Conservation (phyloP, 179 eudicot genomes). For the Silene coronaria region DNA sequence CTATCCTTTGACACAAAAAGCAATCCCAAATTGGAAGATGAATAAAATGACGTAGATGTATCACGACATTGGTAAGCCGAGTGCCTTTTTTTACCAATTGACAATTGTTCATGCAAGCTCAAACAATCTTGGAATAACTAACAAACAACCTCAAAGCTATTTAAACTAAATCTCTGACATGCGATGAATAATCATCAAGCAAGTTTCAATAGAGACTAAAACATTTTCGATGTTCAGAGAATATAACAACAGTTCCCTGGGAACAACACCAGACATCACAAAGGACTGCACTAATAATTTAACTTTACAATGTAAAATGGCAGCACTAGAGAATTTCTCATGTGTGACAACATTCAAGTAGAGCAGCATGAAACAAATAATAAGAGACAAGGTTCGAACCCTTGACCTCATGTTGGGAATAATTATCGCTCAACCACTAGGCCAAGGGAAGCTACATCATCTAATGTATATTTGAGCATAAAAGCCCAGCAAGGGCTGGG, state of each 20-base stretch:
- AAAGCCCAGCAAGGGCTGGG: too few relatives aligned
- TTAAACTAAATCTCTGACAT: background rate
- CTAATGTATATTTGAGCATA: too few relatives aligned
- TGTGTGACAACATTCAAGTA: background rate
- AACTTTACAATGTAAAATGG: background rate
- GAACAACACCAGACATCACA: background rate
- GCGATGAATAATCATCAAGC: background rate
- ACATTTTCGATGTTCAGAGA: background rate
- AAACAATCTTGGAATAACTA: background rate
- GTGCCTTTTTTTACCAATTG: constrained; percentile 12
- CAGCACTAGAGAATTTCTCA: background rate
- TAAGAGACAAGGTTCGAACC: too few relatives aligned
- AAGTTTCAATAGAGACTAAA: background rate
- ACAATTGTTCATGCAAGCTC: background rate
- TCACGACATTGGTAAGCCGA: constrained; percentile 7
- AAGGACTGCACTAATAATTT: background rate
- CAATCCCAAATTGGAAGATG: constrained; percentile 8
- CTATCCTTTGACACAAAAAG: too few relatives aligned
- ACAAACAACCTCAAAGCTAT: background rate
- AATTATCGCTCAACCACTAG: too few relatives aligned
- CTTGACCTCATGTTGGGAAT: too few relatives aligned
- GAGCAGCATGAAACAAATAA: too few relatives aligned
- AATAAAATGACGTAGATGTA: constrained; percentile 8
- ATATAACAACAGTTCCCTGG: background rate
- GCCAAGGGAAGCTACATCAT: too few relatives aligned